phyloP scores from a whole-genome alignment of 1,284 basidiomycete genomes.

The Fistulina hepatica region DNA sequence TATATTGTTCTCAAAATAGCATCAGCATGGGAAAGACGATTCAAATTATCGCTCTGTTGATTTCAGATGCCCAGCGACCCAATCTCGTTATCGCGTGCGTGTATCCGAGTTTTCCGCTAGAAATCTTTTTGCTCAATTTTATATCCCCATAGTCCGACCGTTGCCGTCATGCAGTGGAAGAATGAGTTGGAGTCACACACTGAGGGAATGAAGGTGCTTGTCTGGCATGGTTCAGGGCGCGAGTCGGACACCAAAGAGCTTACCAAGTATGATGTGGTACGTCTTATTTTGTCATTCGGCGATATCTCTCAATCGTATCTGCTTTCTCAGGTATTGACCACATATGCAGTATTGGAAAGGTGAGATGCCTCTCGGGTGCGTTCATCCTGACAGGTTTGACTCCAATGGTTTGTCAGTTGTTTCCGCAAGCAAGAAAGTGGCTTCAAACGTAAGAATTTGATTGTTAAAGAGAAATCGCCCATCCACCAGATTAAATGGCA shows the following conservation, averaged over 20 bases:
- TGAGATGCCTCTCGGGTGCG: neutral
- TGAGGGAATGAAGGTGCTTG: conserved; percentile 66
- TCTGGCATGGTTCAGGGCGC: conserved; percentile 85
- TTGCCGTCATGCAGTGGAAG: conserved; percentile 98
- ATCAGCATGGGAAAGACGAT: conserved; percentile 96
- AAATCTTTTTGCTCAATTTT: no score
- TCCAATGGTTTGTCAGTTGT: conserved; percentile 39
- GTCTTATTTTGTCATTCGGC: conserved; percentile 9
- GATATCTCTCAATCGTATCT: conserved; percentile 2
- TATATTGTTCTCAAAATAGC: neutral
- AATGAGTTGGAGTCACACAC: conserved; percentile 87
- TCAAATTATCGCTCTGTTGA: conserved; percentile 87
- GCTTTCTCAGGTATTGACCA: conserved; percentile 47
- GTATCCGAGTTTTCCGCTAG: conserved; percentile 1
- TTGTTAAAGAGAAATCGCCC: conserved; percentile 84
- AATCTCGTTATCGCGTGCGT: conserved; percentile 86
- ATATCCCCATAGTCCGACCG: conserved; percentile 57
- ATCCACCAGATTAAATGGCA: conserved; percentile 86
- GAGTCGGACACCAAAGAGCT: conserved; percentile 57
- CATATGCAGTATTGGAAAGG: conserved; percentile 77
- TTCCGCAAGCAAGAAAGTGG: conserved; percentile 91
- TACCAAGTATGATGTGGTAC: conserved; percentile 79
- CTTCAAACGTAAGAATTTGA: conserved; percentile 77
- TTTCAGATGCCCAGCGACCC: conserved; percentile 69
- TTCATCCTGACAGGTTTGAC: neutral